Evolutionary conservation across 2,329 filamentous ascomycete genomes (phyloP).

Genomic region (Paradendryphiella salina): DNA sequence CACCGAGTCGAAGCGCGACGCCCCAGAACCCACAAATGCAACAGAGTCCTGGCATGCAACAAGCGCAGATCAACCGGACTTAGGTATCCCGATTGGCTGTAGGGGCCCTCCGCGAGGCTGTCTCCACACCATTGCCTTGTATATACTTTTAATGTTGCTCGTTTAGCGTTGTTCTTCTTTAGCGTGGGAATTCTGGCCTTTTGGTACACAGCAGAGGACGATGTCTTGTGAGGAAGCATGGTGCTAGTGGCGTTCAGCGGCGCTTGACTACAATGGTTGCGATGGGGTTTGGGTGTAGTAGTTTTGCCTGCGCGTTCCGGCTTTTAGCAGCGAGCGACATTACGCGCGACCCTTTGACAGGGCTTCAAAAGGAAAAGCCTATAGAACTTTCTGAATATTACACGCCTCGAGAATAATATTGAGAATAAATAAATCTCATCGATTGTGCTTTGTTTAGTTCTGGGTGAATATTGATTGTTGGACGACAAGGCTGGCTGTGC

Average conservation of each 20-base stretch:
- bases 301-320: neutral
- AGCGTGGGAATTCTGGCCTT: conserved; percentile 10
- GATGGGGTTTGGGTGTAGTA: neutral
- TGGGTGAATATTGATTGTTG: neutral
- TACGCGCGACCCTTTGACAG: neutral
- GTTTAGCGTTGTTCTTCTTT: conserved; percentile 20
- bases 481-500: neutral
- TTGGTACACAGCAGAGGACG: conserved; percentile 2
- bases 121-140: conserved; percentile 26
- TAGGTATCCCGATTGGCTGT: conserved; percentile 10
- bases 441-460: neutral
- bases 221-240: conserved; percentile 9
- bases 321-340: conserved; percentile 5
- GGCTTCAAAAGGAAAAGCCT: conserved; percentile 7
- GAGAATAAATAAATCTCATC: conserved; percentile 2
- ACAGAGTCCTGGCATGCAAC: conserved; percentile 41
- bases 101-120: conserved; percentile 23
- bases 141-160: conserved; percentile 39
- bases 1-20: conserved; percentile 45
- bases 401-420: conserved; percentile 9
- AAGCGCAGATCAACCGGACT: conserved; percentile 36
- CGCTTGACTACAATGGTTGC: conserved; percentile 1
- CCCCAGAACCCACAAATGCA: conserved; percentile 44
- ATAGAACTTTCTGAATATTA: conserved; percentile 18
- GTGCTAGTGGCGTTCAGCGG: conserved; percentile 17